phyloP scores from a whole-genome alignment of 148 eudicot species.

The Cornus florida region DNA sequence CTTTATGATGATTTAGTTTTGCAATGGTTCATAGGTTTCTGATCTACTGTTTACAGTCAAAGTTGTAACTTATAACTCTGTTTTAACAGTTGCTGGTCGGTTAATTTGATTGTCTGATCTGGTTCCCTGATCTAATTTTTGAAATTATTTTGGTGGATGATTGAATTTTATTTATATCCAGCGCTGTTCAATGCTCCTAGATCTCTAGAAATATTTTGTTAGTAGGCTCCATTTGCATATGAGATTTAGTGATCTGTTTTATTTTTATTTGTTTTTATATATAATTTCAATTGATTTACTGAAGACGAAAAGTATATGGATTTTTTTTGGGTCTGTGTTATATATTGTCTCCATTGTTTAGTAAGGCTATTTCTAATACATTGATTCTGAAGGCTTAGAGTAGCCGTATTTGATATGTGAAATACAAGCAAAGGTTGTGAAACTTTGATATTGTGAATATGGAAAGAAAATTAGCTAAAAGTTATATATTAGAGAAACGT shows the following conservation, averaged over 20 bases:
- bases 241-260: background rate
- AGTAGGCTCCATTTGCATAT: background rate
- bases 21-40: background rate
- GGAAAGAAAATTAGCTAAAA: background rate
- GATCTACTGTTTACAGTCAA: constrained; percentile 5
- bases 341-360: too few relatives aligned
- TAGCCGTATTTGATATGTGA: background rate
- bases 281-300: too few relatives aligned
- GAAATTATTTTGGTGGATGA: background rate
- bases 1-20: background rate
- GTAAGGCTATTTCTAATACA: too few relatives aligned
- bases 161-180: background rate
- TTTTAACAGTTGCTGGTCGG: background rate
- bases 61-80: background rate
- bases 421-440: background rate
- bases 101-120: background rate
- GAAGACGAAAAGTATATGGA: background rate
- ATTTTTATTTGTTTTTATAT: too few relatives aligned
- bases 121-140: constrained; percentile 5
- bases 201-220: too few relatives aligned
- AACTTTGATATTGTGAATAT: background rate
- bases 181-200: background rate
- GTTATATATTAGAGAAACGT: too few relatives aligned
- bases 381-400: background rate
- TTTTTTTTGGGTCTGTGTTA: too few relatives aligned